Evolutionary conservation across 192 early-diverging fungal genomes (phyloP).

Genomic region (Helicostylum pulchrum): DNA sequence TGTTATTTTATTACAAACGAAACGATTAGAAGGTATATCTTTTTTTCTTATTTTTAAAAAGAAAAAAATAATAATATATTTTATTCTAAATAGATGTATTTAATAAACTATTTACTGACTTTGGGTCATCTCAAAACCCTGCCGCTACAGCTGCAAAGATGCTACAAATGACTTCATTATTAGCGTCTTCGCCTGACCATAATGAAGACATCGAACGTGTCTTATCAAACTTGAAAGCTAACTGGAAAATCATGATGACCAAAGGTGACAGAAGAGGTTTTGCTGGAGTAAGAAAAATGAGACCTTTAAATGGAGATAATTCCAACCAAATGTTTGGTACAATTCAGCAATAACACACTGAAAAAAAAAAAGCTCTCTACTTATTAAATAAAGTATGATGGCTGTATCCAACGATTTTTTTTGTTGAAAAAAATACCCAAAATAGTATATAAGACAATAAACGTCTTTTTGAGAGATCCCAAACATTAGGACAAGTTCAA

Average conservation of each 20-base stretch:
- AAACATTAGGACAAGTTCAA: too few relatives aligned
- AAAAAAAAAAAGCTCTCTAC: too few relatives aligned
- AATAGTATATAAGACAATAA: too few relatives aligned
- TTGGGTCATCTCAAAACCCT: conserved; percentile 61
- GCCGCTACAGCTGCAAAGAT: conserved; percentile 64
- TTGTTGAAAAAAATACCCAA: too few relatives aligned
- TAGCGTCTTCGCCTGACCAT: conserved; percentile 52
- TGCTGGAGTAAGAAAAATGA: conserved; percentile 38
- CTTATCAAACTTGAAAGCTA: conserved; percentile 47
- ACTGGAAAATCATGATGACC: conserved; percentile 56
- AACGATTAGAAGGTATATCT: conserved; percentile 58
- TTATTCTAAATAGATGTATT: conserved; percentile 60
- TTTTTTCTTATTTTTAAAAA: background rate
- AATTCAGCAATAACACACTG: background rate
- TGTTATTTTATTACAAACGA: conserved; percentile 60
- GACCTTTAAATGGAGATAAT: background rate
- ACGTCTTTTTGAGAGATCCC: too few relatives aligned
- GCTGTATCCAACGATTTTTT: too few relatives aligned
- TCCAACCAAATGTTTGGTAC: conserved; percentile 18
- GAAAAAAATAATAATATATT: conserved; percentile 7
- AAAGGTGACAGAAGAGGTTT: conserved; percentile 54
- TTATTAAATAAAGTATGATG: too few relatives aligned
- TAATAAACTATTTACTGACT: conserved; percentile 58
- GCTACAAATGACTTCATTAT: conserved; percentile 68
- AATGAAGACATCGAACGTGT: conserved; percentile 51